These are phyloP conservation scores for Camellia granthamiana DNA, from an alignment of 148 eudicot species.

Conservation along the genomic window DNA sequence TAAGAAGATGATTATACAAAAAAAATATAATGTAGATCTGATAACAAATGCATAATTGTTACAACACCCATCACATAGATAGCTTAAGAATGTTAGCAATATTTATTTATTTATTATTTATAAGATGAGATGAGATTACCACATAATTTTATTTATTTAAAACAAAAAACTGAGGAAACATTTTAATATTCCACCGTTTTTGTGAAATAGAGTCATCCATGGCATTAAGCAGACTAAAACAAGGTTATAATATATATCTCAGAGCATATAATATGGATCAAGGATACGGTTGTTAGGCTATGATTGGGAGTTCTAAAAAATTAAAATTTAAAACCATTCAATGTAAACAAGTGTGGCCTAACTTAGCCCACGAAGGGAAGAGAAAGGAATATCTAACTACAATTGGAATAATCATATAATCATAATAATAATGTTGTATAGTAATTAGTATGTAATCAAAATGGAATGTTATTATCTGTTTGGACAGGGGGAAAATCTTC, in stretches of 20 bases:
- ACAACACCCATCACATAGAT: not conserved
- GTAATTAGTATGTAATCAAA: not conserved
- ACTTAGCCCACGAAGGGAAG: too few relatives aligned
- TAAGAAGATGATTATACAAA: not conserved
- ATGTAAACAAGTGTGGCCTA: not conserved
- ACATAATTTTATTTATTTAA: not conserved
- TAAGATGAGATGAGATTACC: conserved; percentile 13
- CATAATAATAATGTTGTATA: too few relatives aligned
- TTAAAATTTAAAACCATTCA: not conserved
- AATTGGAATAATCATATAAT: not conserved
- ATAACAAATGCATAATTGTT: not conserved
- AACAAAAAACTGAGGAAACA: too few relatives aligned
- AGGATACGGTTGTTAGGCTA: conserved; percentile 9
- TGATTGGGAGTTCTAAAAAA: conserved; percentile 1
- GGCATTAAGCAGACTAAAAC: conserved; percentile 7
- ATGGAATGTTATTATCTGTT: not conserved
- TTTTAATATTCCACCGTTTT: not conserved
- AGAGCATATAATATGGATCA: not conserved
- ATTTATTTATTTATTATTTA: not conserved
- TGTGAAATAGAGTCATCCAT: conserved; percentile 15
- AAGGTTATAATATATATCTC: not conserved
- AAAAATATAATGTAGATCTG: not conserved
- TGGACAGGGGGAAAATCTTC: not conserved
- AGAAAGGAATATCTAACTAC: not conserved
- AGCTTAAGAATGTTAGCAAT: not conserved